These are phyloP conservation scores for Dioszegia crocea DNA, from an alignment of 768 basidiomycete species.

Conservation along the genomic window DNA sequence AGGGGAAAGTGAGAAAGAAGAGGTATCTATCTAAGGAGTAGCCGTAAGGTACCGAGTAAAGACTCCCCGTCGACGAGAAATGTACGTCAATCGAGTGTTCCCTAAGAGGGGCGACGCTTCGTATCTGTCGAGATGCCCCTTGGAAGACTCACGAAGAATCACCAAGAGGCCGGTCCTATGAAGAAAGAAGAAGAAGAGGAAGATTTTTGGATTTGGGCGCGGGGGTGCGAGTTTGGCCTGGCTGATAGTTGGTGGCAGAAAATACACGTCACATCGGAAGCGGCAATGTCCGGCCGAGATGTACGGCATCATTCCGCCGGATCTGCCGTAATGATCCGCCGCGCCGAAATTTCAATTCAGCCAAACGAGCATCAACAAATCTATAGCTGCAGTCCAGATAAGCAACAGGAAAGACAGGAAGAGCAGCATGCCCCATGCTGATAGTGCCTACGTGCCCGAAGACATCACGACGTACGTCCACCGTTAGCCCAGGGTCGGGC, in stretches of 20 bases:
- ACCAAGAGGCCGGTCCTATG: too few species aligned
- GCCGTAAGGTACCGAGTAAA: conserved; percentile 25
- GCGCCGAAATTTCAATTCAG: background rate
- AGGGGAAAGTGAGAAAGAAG: conserved; percentile 3
- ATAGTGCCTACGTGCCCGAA: conserved; percentile 66
- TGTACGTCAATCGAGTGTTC: conserved; percentile 39
- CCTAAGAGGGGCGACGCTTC: conserved; percentile 36
- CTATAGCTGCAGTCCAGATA: too few species aligned
- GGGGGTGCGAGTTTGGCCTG: background rate
- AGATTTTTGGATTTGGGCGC: conserved; percentile 6
- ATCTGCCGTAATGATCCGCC: background rate
- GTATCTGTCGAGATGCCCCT: conserved; percentile 40
- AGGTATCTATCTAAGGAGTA: conserved; percentile 35
- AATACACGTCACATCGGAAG: too few species aligned
- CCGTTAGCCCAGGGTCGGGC: background rate
- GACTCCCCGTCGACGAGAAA: conserved; percentile 46
- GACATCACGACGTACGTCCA: conserved; percentile 56
- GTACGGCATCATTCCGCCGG: too few species aligned
- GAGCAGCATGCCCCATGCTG: conserved; percentile 74
- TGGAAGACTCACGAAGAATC: conserved; percentile 37
- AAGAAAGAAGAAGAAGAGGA: conserved; percentile 11
- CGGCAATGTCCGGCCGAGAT: too few species aligned
- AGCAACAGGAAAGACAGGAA: too few species aligned
- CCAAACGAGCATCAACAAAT: background rate
- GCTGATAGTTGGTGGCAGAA: too few species aligned